These are phyloP conservation scores for Hypericum androsaemum DNA, from an alignment of 345 rosid species.

Conservation along the genomic window DNA sequence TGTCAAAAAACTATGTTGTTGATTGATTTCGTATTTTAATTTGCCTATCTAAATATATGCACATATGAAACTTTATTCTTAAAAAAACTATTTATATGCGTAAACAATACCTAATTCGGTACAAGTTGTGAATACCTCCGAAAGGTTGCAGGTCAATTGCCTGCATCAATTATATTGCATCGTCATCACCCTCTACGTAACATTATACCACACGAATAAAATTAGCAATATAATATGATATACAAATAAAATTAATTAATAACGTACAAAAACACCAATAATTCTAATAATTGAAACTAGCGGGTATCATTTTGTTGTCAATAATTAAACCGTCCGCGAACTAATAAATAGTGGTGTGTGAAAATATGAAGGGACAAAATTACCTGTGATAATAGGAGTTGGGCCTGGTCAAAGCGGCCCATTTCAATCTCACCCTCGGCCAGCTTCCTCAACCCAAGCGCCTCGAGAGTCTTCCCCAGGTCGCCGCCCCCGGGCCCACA, in stretches of 20 bases:
- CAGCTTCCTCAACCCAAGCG: slow-evolving; percentile 55
- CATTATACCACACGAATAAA: background rate
- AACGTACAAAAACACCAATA: background rate
- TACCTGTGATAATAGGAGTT: slow-evolving; percentile 55
- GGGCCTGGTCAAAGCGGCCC: slow-evolving; percentile 44
- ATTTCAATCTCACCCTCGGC: slow-evolving; percentile 41
- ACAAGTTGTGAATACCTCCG: slow-evolving; percentile 63
- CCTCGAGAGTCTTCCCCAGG: slow-evolving; percentile 31
- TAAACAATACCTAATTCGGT: slow-evolving; percentile 50
- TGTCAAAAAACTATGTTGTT: too few species aligned
- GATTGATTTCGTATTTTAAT: too few species aligned
- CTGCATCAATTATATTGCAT: slow-evolving; percentile 29
- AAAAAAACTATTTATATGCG: background rate
- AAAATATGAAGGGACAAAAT: background rate
- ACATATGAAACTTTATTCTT: background rate
- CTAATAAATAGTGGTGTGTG: too few species aligned
- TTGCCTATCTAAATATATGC: too few species aligned
- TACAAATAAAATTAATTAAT: background rate
- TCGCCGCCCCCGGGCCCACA: slow-evolving; percentile 21
- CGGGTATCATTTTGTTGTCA: too few species aligned
- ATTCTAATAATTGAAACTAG: background rate
- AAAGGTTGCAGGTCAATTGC: slow-evolving; percentile 57
- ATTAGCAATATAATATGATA: background rate
- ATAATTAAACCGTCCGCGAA: too few species aligned
- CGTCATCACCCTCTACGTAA: background rate